Percentiles rank a stretch among this genome's conserved stretches.
phyloP scores from a whole-genome alignment of 495 filamentous ascomycete genomes.

The Penicillium flavigenum region DNA sequence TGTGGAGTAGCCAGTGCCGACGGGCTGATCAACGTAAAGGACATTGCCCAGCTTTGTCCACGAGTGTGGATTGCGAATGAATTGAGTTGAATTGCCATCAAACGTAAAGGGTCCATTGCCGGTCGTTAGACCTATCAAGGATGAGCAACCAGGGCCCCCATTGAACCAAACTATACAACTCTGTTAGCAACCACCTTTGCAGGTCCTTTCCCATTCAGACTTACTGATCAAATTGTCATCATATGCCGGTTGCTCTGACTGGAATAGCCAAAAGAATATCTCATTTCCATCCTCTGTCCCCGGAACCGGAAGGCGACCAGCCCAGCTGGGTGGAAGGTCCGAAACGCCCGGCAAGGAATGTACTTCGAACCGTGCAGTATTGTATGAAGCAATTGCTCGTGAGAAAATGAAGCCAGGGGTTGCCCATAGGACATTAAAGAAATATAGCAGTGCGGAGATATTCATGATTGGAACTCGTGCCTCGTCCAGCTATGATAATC shows the following conservation, averaged over 20 bases:
- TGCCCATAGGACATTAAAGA: conserved; percentile 25
- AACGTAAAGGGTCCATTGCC: conserved; percentile 36
- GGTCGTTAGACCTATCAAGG: conserved; percentile 57
- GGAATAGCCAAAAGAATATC: conserved; percentile 46
- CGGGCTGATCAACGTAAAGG: conserved; percentile 46
- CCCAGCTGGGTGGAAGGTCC: conserved; percentile 40
- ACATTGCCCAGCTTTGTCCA: conserved; percentile 44
- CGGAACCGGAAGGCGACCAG: conserved; percentile 40
- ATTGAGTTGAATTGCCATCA: conserved; percentile 27
- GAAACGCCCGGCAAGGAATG: conserved; percentile 31
- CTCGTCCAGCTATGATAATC: background rate
- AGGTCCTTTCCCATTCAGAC: background rate
- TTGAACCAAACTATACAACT: conserved; percentile 59
- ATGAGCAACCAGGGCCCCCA: conserved; percentile 68
- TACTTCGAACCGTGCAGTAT: conserved; percentile 30
- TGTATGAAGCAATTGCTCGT: conserved; percentile 1
- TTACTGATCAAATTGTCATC: conserved; percentile 42
- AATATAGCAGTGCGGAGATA: conserved; percentile 20
- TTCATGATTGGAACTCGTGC: conserved; percentile 18
- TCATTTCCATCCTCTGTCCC: conserved; percentile 32
- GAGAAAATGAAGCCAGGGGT: conserved; percentile 12
- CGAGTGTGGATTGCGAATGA: conserved; percentile 34
- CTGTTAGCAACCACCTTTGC: background rate
- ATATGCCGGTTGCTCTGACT: conserved; percentile 31
- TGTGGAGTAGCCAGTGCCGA: conserved; percentile 40